Percentiles rank a stretch among this genome's conserved stretches.
phyloP scores from a whole-genome alignment of 352 stramenopile species.

The Globisporangium paddicum region DNA sequence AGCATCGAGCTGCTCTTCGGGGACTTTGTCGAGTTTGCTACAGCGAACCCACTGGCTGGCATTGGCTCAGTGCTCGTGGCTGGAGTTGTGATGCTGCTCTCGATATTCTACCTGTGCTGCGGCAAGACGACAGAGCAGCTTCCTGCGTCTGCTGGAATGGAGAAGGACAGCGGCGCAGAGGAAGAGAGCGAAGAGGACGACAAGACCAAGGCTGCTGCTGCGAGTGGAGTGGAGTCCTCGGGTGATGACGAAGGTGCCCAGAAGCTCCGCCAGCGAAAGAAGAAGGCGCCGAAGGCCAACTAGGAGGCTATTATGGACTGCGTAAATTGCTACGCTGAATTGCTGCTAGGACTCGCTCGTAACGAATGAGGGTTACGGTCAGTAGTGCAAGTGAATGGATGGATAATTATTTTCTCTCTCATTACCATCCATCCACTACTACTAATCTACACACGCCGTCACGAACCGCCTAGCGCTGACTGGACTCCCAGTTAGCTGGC shows the following conservation, averaged over 20 bases:
- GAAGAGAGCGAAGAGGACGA: conserved; percentile 30
- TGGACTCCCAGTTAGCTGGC: conserved; percentile 65
- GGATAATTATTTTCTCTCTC: conserved; percentile 1
- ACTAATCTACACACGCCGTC: conserved; percentile 3
- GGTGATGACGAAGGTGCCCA: conserved; percentile 23
- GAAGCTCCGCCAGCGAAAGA: conserved; percentile 75
- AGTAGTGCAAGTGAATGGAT: not conserved
- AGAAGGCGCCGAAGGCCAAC: conserved; percentile 69
- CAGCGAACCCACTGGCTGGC: conserved; percentile 53
- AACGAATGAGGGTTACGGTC: not conserved
- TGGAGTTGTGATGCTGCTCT: conserved; percentile 34
- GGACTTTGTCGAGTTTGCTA: conserved; percentile 43
- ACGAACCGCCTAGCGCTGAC: conserved; percentile 43
- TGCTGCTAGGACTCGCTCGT: not conserved
- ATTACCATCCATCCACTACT: not conserved
- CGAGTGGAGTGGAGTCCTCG: conserved; percentile 23
- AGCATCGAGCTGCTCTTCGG: conserved; percentile 31
- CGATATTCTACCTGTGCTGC: conserved; percentile 60
- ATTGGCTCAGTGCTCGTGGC: conserved; percentile 41
- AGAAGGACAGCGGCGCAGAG: conserved; percentile 26
- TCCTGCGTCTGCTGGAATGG: conserved; percentile 1
- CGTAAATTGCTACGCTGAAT: not conserved
- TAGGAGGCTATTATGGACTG: conserved; percentile 19
- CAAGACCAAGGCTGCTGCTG: conserved; percentile 13
- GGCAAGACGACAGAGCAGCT: conserved; percentile 36